phyloP scores from a whole-genome alignment of 441 rosid genomes.

The Croton setiger region DNA sequence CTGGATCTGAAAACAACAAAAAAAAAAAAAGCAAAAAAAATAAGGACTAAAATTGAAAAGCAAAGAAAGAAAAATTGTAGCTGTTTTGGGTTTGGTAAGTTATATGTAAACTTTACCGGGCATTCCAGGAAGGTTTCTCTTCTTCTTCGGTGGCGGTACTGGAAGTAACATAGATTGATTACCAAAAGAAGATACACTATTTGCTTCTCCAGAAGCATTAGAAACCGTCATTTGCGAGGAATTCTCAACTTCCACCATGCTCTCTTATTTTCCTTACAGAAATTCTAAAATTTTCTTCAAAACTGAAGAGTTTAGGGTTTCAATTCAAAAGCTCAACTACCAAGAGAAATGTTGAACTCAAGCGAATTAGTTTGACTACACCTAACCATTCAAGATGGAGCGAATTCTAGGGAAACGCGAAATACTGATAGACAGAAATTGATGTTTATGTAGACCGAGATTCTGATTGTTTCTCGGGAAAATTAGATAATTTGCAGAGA shows the following conservation, averaged over 20 bases:
- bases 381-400: constrained; percentile 1
- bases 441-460: neutral
- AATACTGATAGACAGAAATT: constrained; percentile 14
- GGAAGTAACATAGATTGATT: constrained; percentile 25
- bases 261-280: neutral
- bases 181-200: constrained; percentile 23
- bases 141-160: constrained; percentile 44
- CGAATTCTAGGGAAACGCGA: constrained; percentile 7
- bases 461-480: constrained; percentile 3
- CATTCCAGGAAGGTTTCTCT: constrained; percentile 75
- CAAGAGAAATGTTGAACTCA: constrained; percentile 6
- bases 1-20: constrained; percentile 50
- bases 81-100: neutral
- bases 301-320: constrained; percentile 12
- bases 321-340: constrained; percentile 8
- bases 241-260: constrained; percentile 37
- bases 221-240: constrained; percentile 38
- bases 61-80: neutral
- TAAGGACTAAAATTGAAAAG: neutral
- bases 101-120: constrained; percentile 37
- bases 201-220: constrained; percentile 39
- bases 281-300: neutral
- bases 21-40: constrained; percentile 4
- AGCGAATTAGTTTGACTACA: neutral
- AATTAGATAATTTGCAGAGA: neutral